These are phyloP conservation scores for Penicillium sp. DNA, from an alignment of 2,329 filamentous ascomycete species.

Conservation along the genomic window DNA sequence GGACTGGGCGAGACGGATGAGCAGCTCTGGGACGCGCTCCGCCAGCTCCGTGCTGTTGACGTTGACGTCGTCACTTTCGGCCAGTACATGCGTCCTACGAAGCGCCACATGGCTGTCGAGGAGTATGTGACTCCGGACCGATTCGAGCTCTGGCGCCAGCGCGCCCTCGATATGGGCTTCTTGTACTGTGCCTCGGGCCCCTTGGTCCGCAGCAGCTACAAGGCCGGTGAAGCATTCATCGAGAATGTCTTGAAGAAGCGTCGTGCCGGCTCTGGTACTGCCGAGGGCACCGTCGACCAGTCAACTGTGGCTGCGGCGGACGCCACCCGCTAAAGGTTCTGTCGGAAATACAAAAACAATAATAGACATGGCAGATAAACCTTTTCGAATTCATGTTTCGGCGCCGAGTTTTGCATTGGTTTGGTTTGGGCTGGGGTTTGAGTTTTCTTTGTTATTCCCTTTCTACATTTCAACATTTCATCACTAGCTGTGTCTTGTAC, in stretches of 20 bases:
- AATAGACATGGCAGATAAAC: neutral
- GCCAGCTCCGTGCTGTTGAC: slow-evolving; percentile 72
- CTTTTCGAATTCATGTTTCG: neutral
- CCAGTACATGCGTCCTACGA: slow-evolving; percentile 99
- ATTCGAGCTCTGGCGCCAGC: slow-evolving; percentile 88
- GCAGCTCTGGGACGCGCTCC: slow-evolving; percentile 75
- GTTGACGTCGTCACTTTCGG: slow-evolving; percentile 98
- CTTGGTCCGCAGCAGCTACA: slow-evolving; percentile 91
- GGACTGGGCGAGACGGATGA: slow-evolving; percentile 89
- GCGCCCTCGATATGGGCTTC: slow-evolving; percentile 92
- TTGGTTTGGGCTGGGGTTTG: slow-evolving; percentile 13
- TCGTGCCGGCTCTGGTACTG: slow-evolving; percentile 28
- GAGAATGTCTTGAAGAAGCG: slow-evolving; percentile 95
- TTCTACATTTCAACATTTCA: slow-evolving; percentile 15
- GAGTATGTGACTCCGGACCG: slow-evolving; percentile 89
- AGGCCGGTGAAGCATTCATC: slow-evolving; percentile 97
- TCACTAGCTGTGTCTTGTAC: slow-evolving; percentile 14
- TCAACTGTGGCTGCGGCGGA: slow-evolving; percentile 20
- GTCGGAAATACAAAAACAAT: neutral
- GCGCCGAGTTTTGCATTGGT: slow-evolving; percentile 18
- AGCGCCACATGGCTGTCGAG: slow-evolving; percentile 94
- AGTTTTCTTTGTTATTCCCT: slow-evolving; percentile 4
- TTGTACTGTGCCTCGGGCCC: slow-evolving; percentile 94
- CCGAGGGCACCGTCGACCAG: slow-evolving; percentile 28
- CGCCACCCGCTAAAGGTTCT: slow-evolving; percentile 25